Evolutionary conservation across 306 rosid genomes (phyloP), one percentile per base, ranked within the genome.

Genomic region (Quillaja saponaria): DNA sequence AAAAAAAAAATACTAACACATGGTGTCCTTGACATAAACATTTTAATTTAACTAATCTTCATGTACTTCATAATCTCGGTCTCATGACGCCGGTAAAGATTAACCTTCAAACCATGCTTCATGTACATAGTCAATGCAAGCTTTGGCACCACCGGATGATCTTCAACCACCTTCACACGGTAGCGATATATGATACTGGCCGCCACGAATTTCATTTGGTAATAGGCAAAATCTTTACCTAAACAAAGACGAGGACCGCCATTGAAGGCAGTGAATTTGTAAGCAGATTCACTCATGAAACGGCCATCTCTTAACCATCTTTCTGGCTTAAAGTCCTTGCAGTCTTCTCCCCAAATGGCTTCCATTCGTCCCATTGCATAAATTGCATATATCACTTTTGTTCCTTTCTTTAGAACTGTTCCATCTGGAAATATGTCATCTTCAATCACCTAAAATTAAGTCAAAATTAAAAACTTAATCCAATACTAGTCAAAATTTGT

Each of bases 161-260:
- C 49, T 21, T 69, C 35, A 13, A 57, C 84, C 53, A 92, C 89
- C 58, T 72, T 83, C 9, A 92, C 85, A 41, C 8, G 85, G 67
- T 88, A 87, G 7, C 71, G 78, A 38, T 21, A 58, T n/a, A 88
- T 77, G 76, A 88, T 77, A 28, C 86, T 85, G 4, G 96, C 90
- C 0, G 98, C 98, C 1, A 59, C 88, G 39, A 77, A 87, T 72
- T 88, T 88, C 98, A 92, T 92, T 11, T 92, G 98, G 35, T 86
- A 88, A 50, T 88, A 88, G 1, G 98, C 98, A 63, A 92, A 87
- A 59, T 92, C 96, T 69, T 82, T 85, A 49, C 98, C 98, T 62
- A 92, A 79, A 54, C 98, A 92, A 13, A 92, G 64, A 2, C 98
- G 80, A 17, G 98, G 98, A 10, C 98, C 98, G 7, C 96, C 98